These are phyloP conservation scores for Magnolia changhungtana DNA, from an alignment of 164 flowering plant species.

Conservation along the genomic window DNA sequence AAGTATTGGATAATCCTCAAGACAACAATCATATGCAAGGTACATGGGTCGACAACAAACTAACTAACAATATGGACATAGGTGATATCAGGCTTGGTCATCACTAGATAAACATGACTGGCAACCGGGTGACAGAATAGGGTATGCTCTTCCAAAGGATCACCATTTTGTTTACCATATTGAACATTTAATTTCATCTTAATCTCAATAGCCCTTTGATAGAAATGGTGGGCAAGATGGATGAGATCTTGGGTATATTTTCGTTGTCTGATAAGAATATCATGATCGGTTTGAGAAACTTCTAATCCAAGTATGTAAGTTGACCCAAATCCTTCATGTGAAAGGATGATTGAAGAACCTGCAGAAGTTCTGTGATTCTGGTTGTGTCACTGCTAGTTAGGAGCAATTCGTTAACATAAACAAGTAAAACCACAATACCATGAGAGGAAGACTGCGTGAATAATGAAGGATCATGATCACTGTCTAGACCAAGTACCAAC, in stretches of 20 bases:
- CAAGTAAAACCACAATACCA: too few relatives aligned
- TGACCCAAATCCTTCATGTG: too few relatives aligned
- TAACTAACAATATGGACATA: background rate
- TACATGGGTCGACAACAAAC: background rate
- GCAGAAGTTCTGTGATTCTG: too few relatives aligned
- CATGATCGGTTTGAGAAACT: background rate
- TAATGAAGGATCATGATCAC: background rate
- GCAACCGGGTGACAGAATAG: background rate
- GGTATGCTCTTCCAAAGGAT: background rate
- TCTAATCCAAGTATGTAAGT: too few relatives aligned
- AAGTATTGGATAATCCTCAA: background rate
- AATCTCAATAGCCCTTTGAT: background rate
- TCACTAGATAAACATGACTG: background rate
- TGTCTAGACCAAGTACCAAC: background rate
- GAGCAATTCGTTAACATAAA: too few relatives aligned
- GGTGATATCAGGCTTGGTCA: background rate
- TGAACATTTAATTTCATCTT: background rate
- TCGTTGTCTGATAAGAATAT: background rate
- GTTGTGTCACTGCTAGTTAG: too few relatives aligned
- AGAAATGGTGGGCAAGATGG: background rate
- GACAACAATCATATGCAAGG: background rate
- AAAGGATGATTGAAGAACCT: too few relatives aligned
- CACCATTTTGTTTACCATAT: background rate
- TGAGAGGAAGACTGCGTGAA: background rate
- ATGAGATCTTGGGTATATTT: background rate